Evolutionary conservation across 2,329 filamentous ascomycete genomes (phyloP), one percentile per base, ranked within the genome.

Genomic region (Fusarium begoniae): DNA sequence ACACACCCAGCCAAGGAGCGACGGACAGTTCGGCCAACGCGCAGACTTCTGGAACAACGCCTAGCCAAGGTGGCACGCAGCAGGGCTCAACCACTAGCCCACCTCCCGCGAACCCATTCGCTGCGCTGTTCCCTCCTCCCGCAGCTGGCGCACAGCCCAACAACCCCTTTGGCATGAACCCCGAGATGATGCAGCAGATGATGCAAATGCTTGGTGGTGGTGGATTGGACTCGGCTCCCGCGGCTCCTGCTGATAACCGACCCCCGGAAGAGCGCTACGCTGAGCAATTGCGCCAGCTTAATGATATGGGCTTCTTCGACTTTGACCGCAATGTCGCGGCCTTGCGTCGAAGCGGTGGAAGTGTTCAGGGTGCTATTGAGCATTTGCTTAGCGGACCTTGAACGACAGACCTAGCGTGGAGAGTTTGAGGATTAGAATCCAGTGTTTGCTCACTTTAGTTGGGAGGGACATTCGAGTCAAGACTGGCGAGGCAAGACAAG

Each of bases 291-390:
- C 88, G 94, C 69, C 95, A 98, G 84, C 85, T 99, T 72, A 99
- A 99, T 82, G 96, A 98, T 75, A 99, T 99, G 96, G 96, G 96
- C 7, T 99, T 99, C 84, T 98, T 91, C 81, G 95, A 99, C 80
- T 99, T 98, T 80, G 96, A 99, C 59, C 87, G 93, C 76, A 99
- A 99, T 77, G 90, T 99, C 38, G 91, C 93, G 63, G 96, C 96
- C 10, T 85, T 99, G 79, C 89, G 96, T 82, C 90, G 96, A 78
- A 94, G 94, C 69, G 96, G 96, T 14, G 96, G 96, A 17, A 98
- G 94, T 81, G 96, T 98, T 45, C 95, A 98, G 81, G 96, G 96
- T 17, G 96, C 94, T 10, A 90, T 97, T 60, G 93, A 96, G 83
- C 90, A 94, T 79, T 84, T 97, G 63, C 83, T 93, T 37, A 84